Evolutionary conservation across 257 asterid genomes (phyloP).

Genomic region (Lantana camara): DNA sequence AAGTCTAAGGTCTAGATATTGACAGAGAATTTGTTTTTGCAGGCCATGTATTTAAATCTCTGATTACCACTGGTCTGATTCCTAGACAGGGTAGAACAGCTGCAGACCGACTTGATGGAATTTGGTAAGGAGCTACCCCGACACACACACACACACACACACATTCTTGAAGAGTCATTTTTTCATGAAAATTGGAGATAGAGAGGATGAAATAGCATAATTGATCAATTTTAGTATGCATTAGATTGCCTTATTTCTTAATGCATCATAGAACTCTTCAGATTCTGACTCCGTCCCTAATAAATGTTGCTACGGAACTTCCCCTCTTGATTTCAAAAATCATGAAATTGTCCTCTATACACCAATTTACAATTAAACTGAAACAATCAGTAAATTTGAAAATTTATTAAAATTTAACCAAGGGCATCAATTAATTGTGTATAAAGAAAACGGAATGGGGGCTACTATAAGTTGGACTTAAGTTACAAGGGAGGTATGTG

Average conservation of each 20-base stretch:
- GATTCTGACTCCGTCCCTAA: too few relatives aligned
- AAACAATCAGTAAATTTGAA: too few relatives aligned
- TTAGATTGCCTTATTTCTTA: constrained; percentile 2
- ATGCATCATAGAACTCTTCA: neutral
- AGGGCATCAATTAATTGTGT: too few relatives aligned
- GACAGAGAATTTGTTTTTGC: constrained; percentile 31
- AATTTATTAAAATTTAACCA: too few relatives aligned
- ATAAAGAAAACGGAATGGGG: too few relatives aligned
- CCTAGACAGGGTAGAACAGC: constrained; percentile 89
- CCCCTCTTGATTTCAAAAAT: too few relatives aligned
- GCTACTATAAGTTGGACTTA: too few relatives aligned
- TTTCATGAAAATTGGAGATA: neutral
- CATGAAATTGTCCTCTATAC: too few relatives aligned
- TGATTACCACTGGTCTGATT: constrained; percentile 75
- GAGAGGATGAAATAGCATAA: neutral
- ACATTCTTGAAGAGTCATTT: neutral
- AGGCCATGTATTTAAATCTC: constrained; percentile 89
- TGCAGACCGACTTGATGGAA: constrained; percentile 91
- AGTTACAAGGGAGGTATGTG: too few relatives aligned
- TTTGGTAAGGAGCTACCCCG: constrained; percentile 58
- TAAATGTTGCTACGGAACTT: too few relatives aligned
- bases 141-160: neutral
- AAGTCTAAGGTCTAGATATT: constrained; percentile 14
- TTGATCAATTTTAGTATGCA: constrained; percentile 10
- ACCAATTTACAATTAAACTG: too few relatives aligned